Evolutionary conservation across 2,329 filamentous ascomycete genomes (phyloP).

Genomic region (Calonectria fujianensis): DNA sequence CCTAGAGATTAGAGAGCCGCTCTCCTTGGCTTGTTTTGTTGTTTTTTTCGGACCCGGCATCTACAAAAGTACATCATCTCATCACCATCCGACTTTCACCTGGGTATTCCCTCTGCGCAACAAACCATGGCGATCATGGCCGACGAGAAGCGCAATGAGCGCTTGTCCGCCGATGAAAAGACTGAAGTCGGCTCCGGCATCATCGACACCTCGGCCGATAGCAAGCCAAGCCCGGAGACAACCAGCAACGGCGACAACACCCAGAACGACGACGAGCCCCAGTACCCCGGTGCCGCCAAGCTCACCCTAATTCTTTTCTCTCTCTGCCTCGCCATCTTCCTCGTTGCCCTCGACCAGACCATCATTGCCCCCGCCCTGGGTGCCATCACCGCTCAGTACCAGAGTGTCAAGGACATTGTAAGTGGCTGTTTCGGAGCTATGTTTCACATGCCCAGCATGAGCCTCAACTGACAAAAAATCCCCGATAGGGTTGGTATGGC

Average conservation of each 20-base stretch:
- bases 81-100: not conserved
- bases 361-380: conserved; percentile 72
- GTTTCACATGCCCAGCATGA: not conserved
- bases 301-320: conserved; percentile 65
- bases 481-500: conserved; percentile 68
- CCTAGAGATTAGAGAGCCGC: not conserved
- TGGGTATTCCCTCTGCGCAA: conserved; percentile 13
- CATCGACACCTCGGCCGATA: conserved; percentile 41
- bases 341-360: conserved; percentile 71
- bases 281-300: conserved; percentile 64
- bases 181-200: conserved; percentile 57
- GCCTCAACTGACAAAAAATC: conserved; percentile 36
- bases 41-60: not conserved
- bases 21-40: not conserved
- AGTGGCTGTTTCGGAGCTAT: conserved; percentile 29
- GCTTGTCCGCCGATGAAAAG: conserved; percentile 56
- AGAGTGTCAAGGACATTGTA: conserved; percentile 68
- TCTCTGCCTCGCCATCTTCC: conserved; percentile 68
- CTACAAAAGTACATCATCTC: not conserved
- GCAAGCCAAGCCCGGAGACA: conserved; percentile 28
- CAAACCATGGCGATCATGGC: conserved; percentile 43
- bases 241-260: conserved; percentile 42
- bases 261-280: conserved; percentile 27
- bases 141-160: conserved; percentile 50
- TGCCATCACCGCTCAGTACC: conserved; percentile 69